Percentiles rank a stretch among this genome's conserved stretches.
Evolutionary conservation across 805 yeast species (phyloP).

Genomic region (Candida orba): DNA sequence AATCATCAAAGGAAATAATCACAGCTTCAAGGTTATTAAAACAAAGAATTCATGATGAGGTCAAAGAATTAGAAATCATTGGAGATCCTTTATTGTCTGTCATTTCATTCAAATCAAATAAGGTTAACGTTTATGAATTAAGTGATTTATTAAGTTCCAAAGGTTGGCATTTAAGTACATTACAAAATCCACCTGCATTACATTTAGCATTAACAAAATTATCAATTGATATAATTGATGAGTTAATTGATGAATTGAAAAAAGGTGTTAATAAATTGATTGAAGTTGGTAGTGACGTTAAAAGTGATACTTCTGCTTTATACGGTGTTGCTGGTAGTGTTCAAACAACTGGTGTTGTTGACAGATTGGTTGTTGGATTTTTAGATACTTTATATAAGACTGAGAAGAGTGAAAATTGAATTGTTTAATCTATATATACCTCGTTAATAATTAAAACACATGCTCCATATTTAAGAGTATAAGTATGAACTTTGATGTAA

Average conservation of each 20-base stretch:
- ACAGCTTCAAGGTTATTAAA: constrained; percentile 54
- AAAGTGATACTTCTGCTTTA: constrained; percentile 71
- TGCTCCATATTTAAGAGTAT: too few species aligned
- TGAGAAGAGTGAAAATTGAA: neutral
- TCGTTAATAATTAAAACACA: too few species aligned
- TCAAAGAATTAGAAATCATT: constrained; percentile 56
- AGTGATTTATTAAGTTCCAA: constrained; percentile 59
- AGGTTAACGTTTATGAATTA: constrained; percentile 65
- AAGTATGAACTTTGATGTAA: too few species aligned
- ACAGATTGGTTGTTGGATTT: constrained; percentile 68
- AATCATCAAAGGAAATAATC: constrained; percentile 62
- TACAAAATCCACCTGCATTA: constrained; percentile 86
- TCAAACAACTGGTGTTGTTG: constrained; percentile 77
- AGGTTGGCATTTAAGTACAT: constrained; percentile 87
- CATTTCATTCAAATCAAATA: constrained; percentile 60
- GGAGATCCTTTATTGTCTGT: constrained; percentile 89
- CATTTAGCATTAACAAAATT: constrained; percentile 84
- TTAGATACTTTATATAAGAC: constrained; percentile 72
- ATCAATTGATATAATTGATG: constrained; percentile 54
- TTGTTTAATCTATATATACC: too few species aligned
- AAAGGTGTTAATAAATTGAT: constrained; percentile 18
- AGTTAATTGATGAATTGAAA: constrained; percentile 42
- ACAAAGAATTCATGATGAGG: constrained; percentile 34
- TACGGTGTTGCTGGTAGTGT: constrained; percentile 96
- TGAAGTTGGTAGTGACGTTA: constrained; percentile 17